A percentile compares a stretch with the other conserved stretches of the same genome.
Evolutionary conservation across 75 land plant species (phyloP).

Genomic region (Pseudotsuga menziesii): DNA sequence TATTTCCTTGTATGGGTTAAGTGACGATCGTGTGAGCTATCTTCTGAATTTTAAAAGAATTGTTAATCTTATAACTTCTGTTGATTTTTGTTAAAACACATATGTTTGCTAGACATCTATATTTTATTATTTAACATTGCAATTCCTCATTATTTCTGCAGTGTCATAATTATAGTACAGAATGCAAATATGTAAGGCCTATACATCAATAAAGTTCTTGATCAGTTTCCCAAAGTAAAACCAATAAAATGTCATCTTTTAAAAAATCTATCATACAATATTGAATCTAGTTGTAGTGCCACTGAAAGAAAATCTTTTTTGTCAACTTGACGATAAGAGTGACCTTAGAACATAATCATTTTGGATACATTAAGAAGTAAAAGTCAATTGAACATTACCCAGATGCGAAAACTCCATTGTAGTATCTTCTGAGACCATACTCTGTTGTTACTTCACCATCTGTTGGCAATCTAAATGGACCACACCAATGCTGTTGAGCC

Average conservation of each 20-base stretch:
- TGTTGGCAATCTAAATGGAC: conserved; percentile 23
- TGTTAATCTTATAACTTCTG: no score
- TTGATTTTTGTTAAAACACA: no score
- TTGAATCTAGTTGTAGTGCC: not conserved
- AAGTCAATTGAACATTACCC: conserved; percentile 9
- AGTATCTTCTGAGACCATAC: conserved; percentile 26
- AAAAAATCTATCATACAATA: not conserved
- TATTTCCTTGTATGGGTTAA: no score
- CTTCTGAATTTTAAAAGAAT: no score
- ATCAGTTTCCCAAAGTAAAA: no score
- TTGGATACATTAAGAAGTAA: not conserved
- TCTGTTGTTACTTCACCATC: conserved; percentile 28
- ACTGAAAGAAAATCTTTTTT: not conserved
- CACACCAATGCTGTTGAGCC: conserved; percentile 22
- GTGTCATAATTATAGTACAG: no score
- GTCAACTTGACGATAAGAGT: not conserved
- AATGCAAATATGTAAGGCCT: no score
- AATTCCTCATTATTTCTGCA: no score
- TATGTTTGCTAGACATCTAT: no score
- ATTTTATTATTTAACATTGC: no score
- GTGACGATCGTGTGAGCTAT: no score
- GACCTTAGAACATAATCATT: not conserved
- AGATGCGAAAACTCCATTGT: conserved; percentile 33
- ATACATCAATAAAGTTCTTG: no score
- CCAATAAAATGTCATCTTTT: not conserved